Evolutionary conservation across 805 yeast genomes (phyloP).

Genomic region (Teunomyces aglyptinius): DNA sequence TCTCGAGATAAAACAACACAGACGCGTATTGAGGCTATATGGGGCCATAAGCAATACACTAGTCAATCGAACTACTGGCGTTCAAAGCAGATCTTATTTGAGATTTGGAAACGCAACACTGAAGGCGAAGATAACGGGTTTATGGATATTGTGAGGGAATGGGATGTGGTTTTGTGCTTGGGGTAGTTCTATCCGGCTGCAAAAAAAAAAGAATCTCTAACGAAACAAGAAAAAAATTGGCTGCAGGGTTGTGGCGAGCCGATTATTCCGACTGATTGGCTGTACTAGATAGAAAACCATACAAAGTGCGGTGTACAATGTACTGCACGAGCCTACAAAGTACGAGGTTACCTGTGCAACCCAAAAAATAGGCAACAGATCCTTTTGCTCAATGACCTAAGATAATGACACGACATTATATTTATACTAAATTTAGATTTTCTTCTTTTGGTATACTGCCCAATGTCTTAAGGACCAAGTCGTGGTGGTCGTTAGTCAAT

Average conservation of each 20-base stretch:
- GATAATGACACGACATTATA: no score
- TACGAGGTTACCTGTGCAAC: no score
- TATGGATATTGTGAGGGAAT: conserved; percentile 53
- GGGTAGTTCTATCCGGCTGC: conserved; percentile 9
- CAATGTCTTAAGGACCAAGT: no score
- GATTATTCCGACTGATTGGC: background rate
- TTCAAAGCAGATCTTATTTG: conserved; percentile 51
- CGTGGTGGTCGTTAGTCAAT: no score
- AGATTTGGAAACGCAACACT: conserved; percentile 47
- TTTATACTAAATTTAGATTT: no score
- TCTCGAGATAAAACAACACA: conserved; percentile 30
- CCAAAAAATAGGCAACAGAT: no score
- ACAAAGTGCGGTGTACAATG: no score
- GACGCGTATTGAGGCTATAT: conserved; percentile 29
- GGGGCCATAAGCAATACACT: conserved; percentile 24
- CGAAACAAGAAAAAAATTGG: background rate
- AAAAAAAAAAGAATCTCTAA: background rate
- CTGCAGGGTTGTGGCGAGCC: background rate
- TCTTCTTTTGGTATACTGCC: no score
- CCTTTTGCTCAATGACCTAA: no score
- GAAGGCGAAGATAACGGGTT: conserved; percentile 41
- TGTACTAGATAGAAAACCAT: no score
- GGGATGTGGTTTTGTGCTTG: conserved; percentile 46
- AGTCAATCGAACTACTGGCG: conserved; percentile 48
- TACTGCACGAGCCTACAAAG: no score